Conservation (phyloP, 805 yeast genomes). For the Pichia nanzhaoensis region DNA sequence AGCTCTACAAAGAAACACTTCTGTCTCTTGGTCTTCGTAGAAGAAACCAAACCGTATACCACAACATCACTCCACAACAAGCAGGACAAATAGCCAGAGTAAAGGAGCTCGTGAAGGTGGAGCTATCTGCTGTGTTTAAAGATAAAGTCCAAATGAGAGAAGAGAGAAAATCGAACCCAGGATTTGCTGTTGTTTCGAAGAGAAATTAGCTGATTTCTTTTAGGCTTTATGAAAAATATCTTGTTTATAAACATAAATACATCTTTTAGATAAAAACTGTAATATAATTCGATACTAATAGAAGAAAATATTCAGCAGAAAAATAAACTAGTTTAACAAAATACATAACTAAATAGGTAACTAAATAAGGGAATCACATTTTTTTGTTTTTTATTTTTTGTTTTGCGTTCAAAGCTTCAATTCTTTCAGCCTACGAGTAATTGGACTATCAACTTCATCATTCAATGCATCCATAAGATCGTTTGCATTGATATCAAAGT, state of each 20-base stretch:
- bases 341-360: background rate
- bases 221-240: too few relatives aligned
- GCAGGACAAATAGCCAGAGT: constrained; percentile 82
- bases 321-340: too few relatives aligned
- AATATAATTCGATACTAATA: background rate
- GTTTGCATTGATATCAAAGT: constrained; percentile 26
- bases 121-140: constrained; percentile 51
- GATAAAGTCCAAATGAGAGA: constrained; percentile 45
- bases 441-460: constrained; percentile 4
- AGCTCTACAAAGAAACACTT: constrained; percentile 55
- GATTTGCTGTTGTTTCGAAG: constrained; percentile 43
- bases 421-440: constrained; percentile 2
- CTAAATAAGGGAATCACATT: too few relatives aligned
- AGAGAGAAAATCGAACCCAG: constrained; percentile 58
- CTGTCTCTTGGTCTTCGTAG: constrained; percentile 66
- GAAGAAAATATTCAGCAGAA: background rate
- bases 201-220: constrained; percentile 8
- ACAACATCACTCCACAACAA: constrained; percentile 62
- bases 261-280: background rate
- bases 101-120: constrained; percentile 82
- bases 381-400: background rate
- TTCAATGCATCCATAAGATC: constrained; percentile 26
- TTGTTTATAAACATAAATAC: too few relatives aligned
- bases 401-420: background rate
- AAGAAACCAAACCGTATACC: constrained; percentile 71